These are phyloP conservation scores for Colletotrichum sidae DNA, from an alignment of 2,329 filamentous ascomycete species.

Conservation along the genomic window DNA sequence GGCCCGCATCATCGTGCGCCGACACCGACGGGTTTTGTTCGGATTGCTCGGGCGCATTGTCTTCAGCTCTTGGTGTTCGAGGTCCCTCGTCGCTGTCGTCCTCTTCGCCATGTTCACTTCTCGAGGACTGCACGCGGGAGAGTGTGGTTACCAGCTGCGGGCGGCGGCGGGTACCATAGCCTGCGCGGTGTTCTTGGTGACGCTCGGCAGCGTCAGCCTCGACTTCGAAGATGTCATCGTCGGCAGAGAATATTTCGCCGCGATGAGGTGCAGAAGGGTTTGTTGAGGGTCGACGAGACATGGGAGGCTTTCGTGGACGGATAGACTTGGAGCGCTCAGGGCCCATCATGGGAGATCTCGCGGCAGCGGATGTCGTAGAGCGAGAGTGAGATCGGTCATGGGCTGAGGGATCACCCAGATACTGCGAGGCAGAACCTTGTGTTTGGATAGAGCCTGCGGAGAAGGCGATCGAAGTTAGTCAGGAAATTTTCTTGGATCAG, in stretches of 20 bases:
- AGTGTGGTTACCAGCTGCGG: constrained; percentile 48
- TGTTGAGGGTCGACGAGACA: constrained; percentile 80
- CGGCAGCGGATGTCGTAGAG: constrained; percentile 41
- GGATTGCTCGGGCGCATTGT: constrained; percentile 41
- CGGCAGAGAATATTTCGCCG: constrained; percentile 88
- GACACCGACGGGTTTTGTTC: constrained; percentile 48
- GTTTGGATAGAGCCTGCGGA: constrained; percentile 36
- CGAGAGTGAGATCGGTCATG: constrained; percentile 54
- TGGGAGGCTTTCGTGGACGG: constrained; percentile 76
- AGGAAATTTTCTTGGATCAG: constrained; percentile 27
- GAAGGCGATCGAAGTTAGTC: constrained; percentile 26
- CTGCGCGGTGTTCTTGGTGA: constrained; percentile 50
- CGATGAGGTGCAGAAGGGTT: constrained; percentile 78
- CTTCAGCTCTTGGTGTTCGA: constrained; percentile 30
- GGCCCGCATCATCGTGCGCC: constrained; percentile 50
- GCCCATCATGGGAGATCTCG: constrained; percentile 59
- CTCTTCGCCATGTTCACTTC: constrained; percentile 43
- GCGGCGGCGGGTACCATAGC: constrained; percentile 49
- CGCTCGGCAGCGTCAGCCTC: constrained; percentile 70
- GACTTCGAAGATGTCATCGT: constrained; percentile 87
- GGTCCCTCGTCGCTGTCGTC: constrained; percentile 38
- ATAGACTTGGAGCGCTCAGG: constrained; percentile 61
- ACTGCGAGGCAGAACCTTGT: constrained; percentile 38
- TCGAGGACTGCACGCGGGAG: constrained; percentile 56
- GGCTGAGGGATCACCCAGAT: constrained; percentile 49